These are phyloP conservation scores for Begonia loranthoides DNA, from an alignment of 306 rosid species.

Conservation along the genomic window DNA sequence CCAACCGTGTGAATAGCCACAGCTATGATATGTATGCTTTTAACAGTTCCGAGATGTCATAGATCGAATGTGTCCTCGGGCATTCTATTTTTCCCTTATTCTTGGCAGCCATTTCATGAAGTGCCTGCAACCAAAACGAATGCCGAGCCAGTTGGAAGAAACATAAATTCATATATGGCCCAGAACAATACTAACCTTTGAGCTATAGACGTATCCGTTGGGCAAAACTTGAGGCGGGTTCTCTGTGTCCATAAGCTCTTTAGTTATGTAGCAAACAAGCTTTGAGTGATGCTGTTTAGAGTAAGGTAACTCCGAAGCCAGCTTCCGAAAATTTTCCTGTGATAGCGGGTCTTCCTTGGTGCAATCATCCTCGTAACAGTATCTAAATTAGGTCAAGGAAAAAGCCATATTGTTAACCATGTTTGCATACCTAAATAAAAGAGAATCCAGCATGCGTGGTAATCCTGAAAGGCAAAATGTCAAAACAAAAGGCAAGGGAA, in stretches of 20 bases:
- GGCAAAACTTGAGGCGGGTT: constrained; percentile 94
- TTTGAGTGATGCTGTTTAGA: constrained; percentile 90
- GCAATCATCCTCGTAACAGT: constrained; percentile 91
- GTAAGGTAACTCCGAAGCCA: constrained; percentile 73
- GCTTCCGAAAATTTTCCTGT: constrained; percentile 69
- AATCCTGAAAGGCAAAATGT: too few relatives aligned
- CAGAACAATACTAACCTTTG: constrained; percentile 41
- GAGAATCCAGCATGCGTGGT: too few relatives aligned
- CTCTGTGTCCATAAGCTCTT: constrained; percentile 92
- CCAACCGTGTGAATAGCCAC: constrained; percentile 1
- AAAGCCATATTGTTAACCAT: not conserved
- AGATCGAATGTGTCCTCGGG: constrained; percentile 61
- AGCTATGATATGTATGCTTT: constrained; percentile 65
- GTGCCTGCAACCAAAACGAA: constrained; percentile 42
- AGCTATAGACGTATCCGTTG: constrained; percentile 85
- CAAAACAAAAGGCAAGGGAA: too few relatives aligned
- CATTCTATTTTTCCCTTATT: constrained; percentile 61
- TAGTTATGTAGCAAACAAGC: constrained; percentile 95
- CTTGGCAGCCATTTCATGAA: constrained; percentile 81
- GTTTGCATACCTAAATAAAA: too few relatives aligned
- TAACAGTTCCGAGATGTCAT: constrained; percentile 49
- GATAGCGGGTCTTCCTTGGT: constrained; percentile 95
- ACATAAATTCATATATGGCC: not conserved
- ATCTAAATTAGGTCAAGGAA: constrained; percentile 69
- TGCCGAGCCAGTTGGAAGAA: not conserved